Conservation (phyloP, 257 asterid genomes). For the Solanum dulcamara region DNA sequence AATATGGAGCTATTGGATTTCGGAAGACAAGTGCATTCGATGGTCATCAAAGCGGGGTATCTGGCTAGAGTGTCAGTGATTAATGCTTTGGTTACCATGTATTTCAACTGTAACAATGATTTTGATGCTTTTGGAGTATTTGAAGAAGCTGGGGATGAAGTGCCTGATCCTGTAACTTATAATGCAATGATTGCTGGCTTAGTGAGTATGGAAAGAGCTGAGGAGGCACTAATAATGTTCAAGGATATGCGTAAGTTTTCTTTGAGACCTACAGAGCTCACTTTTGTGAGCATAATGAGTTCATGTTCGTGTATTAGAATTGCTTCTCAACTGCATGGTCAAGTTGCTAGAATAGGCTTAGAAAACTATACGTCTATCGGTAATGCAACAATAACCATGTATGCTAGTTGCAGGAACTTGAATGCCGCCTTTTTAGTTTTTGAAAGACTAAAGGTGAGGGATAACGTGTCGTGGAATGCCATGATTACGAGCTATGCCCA, state of each 20-base stretch:
- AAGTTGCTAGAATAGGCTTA: conserved; percentile 40
- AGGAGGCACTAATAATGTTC: conserved; percentile 47
- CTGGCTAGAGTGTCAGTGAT: conserved; percentile 46
- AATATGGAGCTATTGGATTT: conserved; percentile 28
- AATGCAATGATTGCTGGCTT: conserved; percentile 63
- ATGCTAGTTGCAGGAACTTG: conserved; percentile 39
- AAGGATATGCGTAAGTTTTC: conserved; percentile 40
- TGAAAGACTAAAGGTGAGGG: conserved; percentile 31
- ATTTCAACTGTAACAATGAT: conserved; percentile 33
- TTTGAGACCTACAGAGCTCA: conserved; percentile 54
- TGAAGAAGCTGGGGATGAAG: conserved; percentile 33
- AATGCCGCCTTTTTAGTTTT: conserved; percentile 40
- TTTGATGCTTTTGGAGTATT: conserved; percentile 42
- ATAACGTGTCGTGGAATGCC: conserved; percentile 68
- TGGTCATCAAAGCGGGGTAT: conserved; percentile 53
- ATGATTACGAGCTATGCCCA: conserved; percentile 56
- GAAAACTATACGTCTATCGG: conserved; percentile 41
- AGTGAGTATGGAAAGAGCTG: conserved; percentile 36
- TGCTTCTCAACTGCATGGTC: conserved; percentile 52
- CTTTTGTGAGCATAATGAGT: conserved; percentile 62
- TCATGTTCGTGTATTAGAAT: conserved; percentile 25
- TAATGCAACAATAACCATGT: conserved; percentile 80
- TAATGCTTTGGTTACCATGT: conserved; percentile 70
- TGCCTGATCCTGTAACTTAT: conserved; percentile 51
- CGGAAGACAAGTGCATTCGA: conserved; percentile 63